Base-by-base conservation (phyloP, 164 flowering plant genomes). In the Warburgia ugandensis region DNA sequence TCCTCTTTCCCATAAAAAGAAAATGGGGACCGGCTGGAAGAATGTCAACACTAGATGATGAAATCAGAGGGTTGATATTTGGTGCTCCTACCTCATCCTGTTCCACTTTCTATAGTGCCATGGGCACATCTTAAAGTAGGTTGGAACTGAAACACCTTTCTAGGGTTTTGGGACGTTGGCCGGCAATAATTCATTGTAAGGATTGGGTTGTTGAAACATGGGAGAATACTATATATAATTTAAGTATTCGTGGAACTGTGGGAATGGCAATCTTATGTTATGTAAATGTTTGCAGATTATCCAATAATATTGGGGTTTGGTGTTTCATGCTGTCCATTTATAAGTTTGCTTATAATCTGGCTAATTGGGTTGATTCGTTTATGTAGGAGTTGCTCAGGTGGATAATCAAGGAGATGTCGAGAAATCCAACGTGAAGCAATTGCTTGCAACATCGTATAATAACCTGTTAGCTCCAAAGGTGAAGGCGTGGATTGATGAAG, bases 381-480 rank as follows among this genome's bases (percentile, higher is more conserved):
- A 36, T 25, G 48, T 6, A 88, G 94, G 97, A 2, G 77, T 88
- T 0, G 74, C 62, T 39, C 86, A 79, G 10, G 36, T 55, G 20
- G 84, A 77, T 50, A 72, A 62, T 28, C 56, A 43, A 46, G 73
- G 51, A 21, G 88, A 83, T 40, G 71, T 62, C 22, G 86, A 83
- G 10, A 80, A 64, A 53, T 76, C 81, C n/a, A 79, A 71, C 54
- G 43, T 75, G 16, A 88, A 74, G 61, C 83, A 83, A 62, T 11
- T 66, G 1, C 74, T 88, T 0, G 62, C 73, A 35, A 62, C 80
- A 19, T 74, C 84, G 0, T 88, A 77, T 71, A 77, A 83, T 66
- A 74, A 36, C 27, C 46, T 73, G 30, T 51, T 88, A 30, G 97
- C 80, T 30, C 89, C 94, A 3, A 79, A 41, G 49, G 88, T 84